Evolutionary conservation across 2,329 filamentous ascomycete genomes (phyloP), one percentile per base, ranked within the genome.

Genomic region (Fusarium torulosum): DNA sequence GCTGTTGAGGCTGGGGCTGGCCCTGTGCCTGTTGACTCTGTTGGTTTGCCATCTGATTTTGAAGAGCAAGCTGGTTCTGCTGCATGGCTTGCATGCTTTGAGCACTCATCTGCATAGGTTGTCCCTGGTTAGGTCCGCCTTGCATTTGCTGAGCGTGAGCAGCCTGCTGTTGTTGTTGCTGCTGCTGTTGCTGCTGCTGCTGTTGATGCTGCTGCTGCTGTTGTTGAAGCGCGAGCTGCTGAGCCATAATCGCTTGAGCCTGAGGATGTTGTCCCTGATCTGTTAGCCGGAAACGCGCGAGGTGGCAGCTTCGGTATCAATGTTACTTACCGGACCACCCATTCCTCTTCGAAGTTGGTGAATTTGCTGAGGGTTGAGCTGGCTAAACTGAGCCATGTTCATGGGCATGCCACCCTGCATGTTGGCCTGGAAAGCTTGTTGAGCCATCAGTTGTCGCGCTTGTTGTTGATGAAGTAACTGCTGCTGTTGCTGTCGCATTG

Each of bases 391-490:
- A 17, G 58, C 63, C 76, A 88, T 85, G 5, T 80, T 83, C 75
- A 89, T 86, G 35, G 81, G 84, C 71, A 87, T 84, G 19, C 80
- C 75, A 33, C 81, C 82, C 19, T 80, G 79, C 79, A 89, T 85
- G 46, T 84, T 83, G 45, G 77, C 82, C 31, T 83, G 83, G 70
- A 81, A 88, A 56, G 79, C 81, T 66, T 88, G 86, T 67, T 88
- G 85, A 17, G 81, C 80, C 78, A 88, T 81, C 60, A 87, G 76
- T 8, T 89, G 85, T 50, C 84, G 79, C 21, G 79, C 78, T 57
- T 84, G 85, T 64, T 87, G 85, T 43, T 89, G 86, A 47, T 88
- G 85, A 40, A 87, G 80, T 6, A 85, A 78, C 55, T 87, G 83
- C 62, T 88, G 86, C 56, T 87, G 83, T 63, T 88, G 86, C 66